phyloP scores from a whole-genome alignment of 805 yeast species.

The Osmozyma mogii region DNA sequence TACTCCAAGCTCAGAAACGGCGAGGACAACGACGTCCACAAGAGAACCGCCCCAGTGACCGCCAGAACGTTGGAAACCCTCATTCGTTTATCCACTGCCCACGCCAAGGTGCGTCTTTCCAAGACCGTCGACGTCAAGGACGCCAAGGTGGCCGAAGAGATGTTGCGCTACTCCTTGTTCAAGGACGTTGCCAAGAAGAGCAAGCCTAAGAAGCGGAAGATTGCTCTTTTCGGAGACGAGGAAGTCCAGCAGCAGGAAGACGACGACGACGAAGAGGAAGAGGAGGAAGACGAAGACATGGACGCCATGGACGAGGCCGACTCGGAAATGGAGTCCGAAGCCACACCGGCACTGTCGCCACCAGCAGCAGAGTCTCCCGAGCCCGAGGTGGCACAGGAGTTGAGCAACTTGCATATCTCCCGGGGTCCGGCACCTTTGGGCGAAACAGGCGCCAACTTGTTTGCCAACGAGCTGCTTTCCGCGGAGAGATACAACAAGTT shows the following conservation, averaged over 20 bases:
- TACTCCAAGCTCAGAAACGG: constrained; percentile 74
- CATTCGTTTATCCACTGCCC: constrained; percentile 92
- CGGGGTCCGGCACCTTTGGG: constrained; percentile 20
- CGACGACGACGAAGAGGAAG: constrained; percentile 20
- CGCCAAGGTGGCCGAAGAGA: constrained; percentile 77
- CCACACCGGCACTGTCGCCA: constrained; percentile 4
- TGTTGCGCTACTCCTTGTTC: constrained; percentile 80
- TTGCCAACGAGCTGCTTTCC: constrained; percentile 17
- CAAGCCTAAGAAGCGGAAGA: constrained; percentile 21
- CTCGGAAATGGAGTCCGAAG: constrained; percentile 4
- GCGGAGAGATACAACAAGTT: constrained; percentile 25
- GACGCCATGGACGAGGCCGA: constrained; percentile 13
- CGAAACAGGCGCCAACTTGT: constrained; percentile 16
- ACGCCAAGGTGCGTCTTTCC: constrained; percentile 90
- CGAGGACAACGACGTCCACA: constrained; percentile 51
- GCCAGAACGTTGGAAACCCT: constrained; percentile 97
- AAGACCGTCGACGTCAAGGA: constrained; percentile 66
- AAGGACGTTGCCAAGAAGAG: constrained; percentile 50
- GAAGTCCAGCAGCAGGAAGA: constrained; percentile 27
- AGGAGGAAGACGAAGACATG: constrained; percentile 10
- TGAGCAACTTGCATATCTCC: constrained; percentile 24
- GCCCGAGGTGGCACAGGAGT: constrained; percentile 17
- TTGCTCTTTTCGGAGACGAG: constrained; percentile 12
- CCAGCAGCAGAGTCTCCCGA: constrained; percentile 14
- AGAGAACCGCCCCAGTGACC: constrained; percentile 87